Evolutionary conservation across 2,329 filamentous ascomycete species (phyloP), one percentile per base, ranked within the genome.

Genomic region (Cordyceps javanica): DNA sequence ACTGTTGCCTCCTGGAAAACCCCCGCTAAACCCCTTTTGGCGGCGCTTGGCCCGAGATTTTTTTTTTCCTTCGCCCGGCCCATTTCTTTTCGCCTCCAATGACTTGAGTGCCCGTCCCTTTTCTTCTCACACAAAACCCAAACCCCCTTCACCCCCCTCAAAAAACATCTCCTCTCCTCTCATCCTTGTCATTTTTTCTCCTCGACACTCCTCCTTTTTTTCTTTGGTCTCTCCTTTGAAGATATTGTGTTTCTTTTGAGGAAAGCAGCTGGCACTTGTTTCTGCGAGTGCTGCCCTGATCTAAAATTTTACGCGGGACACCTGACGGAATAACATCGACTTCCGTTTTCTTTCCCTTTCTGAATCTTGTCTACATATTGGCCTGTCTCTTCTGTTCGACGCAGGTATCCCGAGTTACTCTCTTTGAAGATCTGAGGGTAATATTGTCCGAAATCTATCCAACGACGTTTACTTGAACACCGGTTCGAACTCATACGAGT

Each of bases 191-290:
- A 64, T 65, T 65, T 64, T 60, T 54, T 57, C n/a, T 61, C 58
- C 46, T 60, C 64, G 66, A 67, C 68, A 67, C 65, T 62, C 60
- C 66, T 14, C 28, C 63, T 63, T 65, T 70, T 68, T 70, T 71
- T 73, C 70, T 68, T 73, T 76, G 68, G 71, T 75, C 70, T 70
- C 73, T 76, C 71, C 73, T 76, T 76, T 75, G 73, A 75, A 75
- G 71, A 73, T 72, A 68, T 71, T 54, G 71, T 69, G 68, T 73
- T 74, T 73, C 73, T 72, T 74, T 73, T 68, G 68, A 72, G 69
- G 73, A 69, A 70, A 65, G 66, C 66, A 60, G 64, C 65, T 64
- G 67, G 68, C 62, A 70, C 66, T 66, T 60, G 64, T 66, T 63
- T 62, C 64, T 64, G 61, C 64, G 63, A 62, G 65, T 69, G 64